These are phyloP conservation scores for Sclerotinia glacialis DNA, from an alignment of 2,329 filamentous ascomycete species.

Conservation along the genomic window DNA sequence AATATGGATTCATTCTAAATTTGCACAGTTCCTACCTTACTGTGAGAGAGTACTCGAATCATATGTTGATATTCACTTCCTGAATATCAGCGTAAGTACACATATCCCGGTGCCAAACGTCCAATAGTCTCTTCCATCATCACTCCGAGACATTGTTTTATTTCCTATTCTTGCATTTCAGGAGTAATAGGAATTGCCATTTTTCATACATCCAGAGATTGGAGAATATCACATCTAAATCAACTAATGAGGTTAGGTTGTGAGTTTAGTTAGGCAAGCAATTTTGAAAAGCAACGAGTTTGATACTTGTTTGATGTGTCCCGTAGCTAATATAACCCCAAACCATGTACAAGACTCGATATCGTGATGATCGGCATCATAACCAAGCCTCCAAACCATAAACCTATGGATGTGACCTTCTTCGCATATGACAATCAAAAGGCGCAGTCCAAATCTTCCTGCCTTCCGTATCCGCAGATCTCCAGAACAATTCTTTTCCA, in stretches of 20 bases:
- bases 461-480: not conserved
- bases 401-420: too few species aligned
- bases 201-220: fast-evolving
- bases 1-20: too few species aligned
- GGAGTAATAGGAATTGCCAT: not conserved
- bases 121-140: too few species aligned
- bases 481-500: not conserved
- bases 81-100: too few species aligned
- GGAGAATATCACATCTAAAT: not conserved
- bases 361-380: not conserved
- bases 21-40: too few species aligned
- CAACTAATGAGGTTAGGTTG: too few species aligned
- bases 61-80: too few species aligned
- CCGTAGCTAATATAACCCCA: too few species aligned
- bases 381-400: too few species aligned
- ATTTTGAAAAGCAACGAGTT: not conserved
- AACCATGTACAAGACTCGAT: fast-evolving
- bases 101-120: too few species aligned
- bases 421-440: not conserved
- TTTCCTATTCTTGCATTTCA: not conserved
- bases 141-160: not conserved
- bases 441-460: not conserved
- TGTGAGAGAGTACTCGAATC: too few species aligned
- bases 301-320: not conserved
- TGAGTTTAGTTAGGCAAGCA: too few species aligned